Percentiles rank a stretch among this genome's conserved stretches.
Conservation (phyloP, 164 flowering plant genomes). For the Dillenia turbinata region DNA sequence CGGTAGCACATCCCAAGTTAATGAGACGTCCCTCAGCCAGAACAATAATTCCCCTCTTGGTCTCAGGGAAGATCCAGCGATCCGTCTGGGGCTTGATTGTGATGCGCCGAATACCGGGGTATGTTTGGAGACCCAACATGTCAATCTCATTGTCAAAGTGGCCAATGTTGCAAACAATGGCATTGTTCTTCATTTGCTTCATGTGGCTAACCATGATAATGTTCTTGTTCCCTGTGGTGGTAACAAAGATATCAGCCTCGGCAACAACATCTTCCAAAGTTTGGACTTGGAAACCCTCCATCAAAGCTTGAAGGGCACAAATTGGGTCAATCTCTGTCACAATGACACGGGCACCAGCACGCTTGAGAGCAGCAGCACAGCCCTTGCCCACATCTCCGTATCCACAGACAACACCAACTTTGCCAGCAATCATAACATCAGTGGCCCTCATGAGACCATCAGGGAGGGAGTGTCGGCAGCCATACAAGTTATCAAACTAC, state of each 20-base stretch:
- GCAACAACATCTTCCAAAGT: slow-evolving; percentile 15
- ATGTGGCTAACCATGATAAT: slow-evolving; percentile 20
- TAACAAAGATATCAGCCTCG: slow-evolving; percentile 15
- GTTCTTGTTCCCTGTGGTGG: slow-evolving; percentile 21
- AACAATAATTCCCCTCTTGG: slow-evolving; percentile 15
- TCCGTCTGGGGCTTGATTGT: slow-evolving; percentile 20
- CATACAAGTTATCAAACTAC: slow-evolving; percentile 16
- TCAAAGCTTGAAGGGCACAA: slow-evolving; percentile 17
- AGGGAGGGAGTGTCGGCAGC: not conserved
- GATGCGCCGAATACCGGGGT: slow-evolving; percentile 16
- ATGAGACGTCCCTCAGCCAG: slow-evolving; percentile 17
- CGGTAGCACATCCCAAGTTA: slow-evolving; percentile 21
- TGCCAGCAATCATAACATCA: not conserved
- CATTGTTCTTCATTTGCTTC: slow-evolving; percentile 25
- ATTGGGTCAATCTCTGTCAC: slow-evolving; percentile 20
- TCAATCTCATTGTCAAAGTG: slow-evolving; percentile 21
- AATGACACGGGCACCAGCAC: slow-evolving; percentile 16
- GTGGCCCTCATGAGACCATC: too few relatives aligned
- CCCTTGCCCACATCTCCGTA: slow-evolving; percentile 22
- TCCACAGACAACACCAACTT: slow-evolving; percentile 2
- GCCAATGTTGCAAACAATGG: slow-evolving; percentile 19
- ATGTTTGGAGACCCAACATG: slow-evolving; percentile 12
- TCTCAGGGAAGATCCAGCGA: slow-evolving; percentile 21
- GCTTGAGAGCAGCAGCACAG: slow-evolving; percentile 15
- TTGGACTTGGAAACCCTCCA: slow-evolving; percentile 9